Evolutionary conservation across 306 rosid genomes (phyloP), one percentile per base, ranked within the genome.

Genomic region (Lotus japonicus): DNA sequence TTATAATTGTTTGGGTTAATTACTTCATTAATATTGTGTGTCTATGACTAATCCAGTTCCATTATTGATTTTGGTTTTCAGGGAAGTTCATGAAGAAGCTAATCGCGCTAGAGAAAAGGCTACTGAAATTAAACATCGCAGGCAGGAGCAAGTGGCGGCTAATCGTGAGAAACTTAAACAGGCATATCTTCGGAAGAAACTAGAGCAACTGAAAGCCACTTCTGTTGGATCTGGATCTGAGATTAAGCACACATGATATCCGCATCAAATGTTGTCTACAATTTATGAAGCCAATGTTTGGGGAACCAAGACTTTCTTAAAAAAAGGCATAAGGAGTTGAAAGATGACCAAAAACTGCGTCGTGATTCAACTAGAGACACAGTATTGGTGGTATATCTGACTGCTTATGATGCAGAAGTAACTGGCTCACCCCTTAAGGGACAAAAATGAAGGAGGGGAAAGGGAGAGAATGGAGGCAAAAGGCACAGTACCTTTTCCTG

Each of bases 61-160:
- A 38, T 11, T 35, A 21, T 36, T 58, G 60, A 33, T 66, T 16
- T 66, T 76, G 54, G 63, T 81, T 51, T 77, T 21, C 76, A 94
- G 97, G 95, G 98, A 94, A 75, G 97, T 88, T 52, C 98, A 92
- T 41, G 90, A 89, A 76, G 98, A 92, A 84, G 98, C 84, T 13
- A 92, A 80, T 76, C 85, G 64, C 71, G 96, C 90, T 5, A 84
- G 98, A 80, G 90, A 79, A 59, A 89, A 85, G 84, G 89, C 89
- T 9, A 84, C 95, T n/a, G 90, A 89, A 66, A 73, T 92, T 46
- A 92, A 87, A 81, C 50, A 69, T 43, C 89, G 83, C 38, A 85
- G 98, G 83, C 86, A 87, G 71, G 90, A 83, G 77, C 98, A 87
- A 44, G 89, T 76, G 14, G 77, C 82, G 45, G 79, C 92, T 26